A percentile compares a stretch with the other conserved stretches of the same genome.
phyloP scores from a whole-genome alignment of 164 flowering plant genomes.

The Nymphaea colorata region DNA sequence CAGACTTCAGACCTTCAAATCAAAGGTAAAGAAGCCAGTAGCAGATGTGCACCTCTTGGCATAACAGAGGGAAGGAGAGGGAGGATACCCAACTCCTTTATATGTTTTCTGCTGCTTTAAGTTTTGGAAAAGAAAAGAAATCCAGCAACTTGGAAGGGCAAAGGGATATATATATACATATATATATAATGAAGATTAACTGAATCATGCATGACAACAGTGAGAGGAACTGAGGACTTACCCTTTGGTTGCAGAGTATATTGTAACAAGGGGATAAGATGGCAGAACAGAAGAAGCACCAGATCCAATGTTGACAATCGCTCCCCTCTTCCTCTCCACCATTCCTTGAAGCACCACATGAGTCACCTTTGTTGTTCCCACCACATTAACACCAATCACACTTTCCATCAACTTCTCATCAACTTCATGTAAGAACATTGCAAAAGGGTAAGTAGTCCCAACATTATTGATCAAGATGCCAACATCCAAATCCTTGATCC shows the following conservation, averaged over 20 bases:
- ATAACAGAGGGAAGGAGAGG: too few species aligned
- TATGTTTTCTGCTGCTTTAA: too few species aligned
- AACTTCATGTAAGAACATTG: conserved; percentile 39
- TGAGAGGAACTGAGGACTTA: conserved; percentile 11
- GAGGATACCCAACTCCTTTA: too few species aligned
- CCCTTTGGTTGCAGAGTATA: conserved; percentile 62
- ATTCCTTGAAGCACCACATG: conserved; percentile 33
- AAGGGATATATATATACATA: too few species aligned
- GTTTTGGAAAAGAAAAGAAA: too few species aligned
- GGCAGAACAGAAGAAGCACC: conserved; percentile 27
- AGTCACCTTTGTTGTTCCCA: conserved; percentile 33
- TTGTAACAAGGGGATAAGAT: conserved; percentile 33
- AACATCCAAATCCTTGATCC: conserved; percentile 48
- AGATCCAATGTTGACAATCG: conserved; percentile 50
- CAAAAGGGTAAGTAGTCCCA: conserved; percentile 42
- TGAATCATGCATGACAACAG: too few species aligned
- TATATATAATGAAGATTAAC: too few species aligned
- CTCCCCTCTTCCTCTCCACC: conserved; percentile 44
- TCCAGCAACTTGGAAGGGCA: too few species aligned
- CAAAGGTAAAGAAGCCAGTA: too few species aligned
- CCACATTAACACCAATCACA: conserved; percentile 33
- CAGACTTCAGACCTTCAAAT: too few species aligned
- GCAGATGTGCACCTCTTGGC: too few species aligned
- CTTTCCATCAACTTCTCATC: conserved; percentile 22
- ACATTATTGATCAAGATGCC: conserved; percentile 66